Conservation (phyloP, 2,329 filamentous ascomycete genomes). For the Chalaropsis ovoidea region DNA sequence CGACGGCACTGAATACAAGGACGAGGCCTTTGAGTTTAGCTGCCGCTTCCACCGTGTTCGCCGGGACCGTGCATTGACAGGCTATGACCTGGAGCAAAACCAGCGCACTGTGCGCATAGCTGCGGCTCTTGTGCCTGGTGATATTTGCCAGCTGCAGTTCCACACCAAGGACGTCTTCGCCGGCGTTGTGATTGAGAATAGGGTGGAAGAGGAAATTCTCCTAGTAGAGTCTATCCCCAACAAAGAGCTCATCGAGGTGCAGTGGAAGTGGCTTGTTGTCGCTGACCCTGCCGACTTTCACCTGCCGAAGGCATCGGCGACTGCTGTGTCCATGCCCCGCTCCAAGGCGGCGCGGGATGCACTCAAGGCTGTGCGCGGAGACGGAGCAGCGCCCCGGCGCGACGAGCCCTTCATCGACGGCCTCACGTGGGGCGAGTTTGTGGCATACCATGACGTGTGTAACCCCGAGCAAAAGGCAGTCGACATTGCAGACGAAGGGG, state of each 20-base stretch:
- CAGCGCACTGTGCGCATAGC: constrained; percentile 59
- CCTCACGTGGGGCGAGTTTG: constrained; percentile 71
- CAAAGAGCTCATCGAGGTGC: constrained; percentile 66
- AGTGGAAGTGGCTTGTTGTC: constrained; percentile 76
- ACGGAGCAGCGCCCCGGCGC: constrained; percentile 52
- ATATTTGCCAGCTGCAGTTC: constrained; percentile 80
- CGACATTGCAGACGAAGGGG: constrained; percentile 37
- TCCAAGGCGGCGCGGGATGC: constrained; percentile 48
- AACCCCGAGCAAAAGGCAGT: constrained; percentile 28
- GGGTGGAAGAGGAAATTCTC: constrained; percentile 61
- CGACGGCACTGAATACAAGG: constrained; percentile 83
- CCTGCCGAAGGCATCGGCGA: constrained; percentile 62
- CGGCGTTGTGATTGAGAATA: constrained; percentile 76
- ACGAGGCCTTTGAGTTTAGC: constrained; percentile 83
- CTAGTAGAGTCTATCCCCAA: constrained; percentile 76
- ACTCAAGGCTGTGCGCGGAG: constrained; percentile 54
- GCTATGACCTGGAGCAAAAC: constrained; percentile 59
- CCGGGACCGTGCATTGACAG: constrained; percentile 64
- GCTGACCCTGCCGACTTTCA: constrained; percentile 59
- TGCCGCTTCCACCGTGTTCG: constrained; percentile 90
- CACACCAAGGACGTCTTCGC: constrained; percentile 81
- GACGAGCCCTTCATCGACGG: constrained; percentile 59
- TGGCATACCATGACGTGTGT: constrained; percentile 41
- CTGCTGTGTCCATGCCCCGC: constrained; percentile 58
- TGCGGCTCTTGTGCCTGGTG: constrained; percentile 55